Conservation (phyloP, 2,329 filamentous ascomycete species). For the Nemania bipapillata region DNA sequence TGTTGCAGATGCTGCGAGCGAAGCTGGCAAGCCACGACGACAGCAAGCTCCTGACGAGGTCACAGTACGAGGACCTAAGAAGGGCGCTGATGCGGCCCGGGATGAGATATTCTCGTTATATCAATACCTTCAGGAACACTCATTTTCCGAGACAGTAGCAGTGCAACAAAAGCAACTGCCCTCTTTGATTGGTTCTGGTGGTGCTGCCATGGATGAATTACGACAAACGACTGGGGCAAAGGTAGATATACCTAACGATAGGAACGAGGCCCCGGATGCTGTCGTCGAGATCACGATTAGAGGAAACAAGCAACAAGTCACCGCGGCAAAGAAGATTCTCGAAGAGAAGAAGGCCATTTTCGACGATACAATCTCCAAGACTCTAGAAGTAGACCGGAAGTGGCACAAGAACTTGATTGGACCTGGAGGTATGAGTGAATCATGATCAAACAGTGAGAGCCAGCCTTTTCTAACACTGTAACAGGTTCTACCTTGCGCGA, state of each 20-base stretch:
- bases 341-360: constrained; percentile 88
- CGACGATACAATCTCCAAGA: constrained; percentile 86
- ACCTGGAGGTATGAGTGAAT: constrained; percentile 74
- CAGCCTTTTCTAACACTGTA: constrained; percentile 53
- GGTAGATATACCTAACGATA: constrained; percentile 88
- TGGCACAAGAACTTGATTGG: constrained; percentile 92
- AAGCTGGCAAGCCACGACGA: constrained; percentile 70
- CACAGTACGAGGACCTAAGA: constrained; percentile 87
- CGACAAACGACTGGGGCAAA: constrained; percentile 85
- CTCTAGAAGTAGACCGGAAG: constrained; percentile 91
- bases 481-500: constrained; percentile 85
- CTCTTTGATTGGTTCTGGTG: constrained; percentile 91
- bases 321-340: constrained; percentile 89
- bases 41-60: constrained; percentile 89
- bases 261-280: constrained; percentile 73
- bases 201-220: constrained; percentile 89
- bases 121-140: constrained; percentile 91
- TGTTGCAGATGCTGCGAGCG: constrained; percentile 74
- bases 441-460: not conserved
- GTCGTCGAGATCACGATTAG: constrained; percentile 89
- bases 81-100: constrained; percentile 88
- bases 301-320: constrained; percentile 90
- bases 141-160: constrained; percentile 78
- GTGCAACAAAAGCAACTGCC: constrained; percentile 93
- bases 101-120: constrained; percentile 90